phyloP scores from a whole-genome alignment of 2,329 filamentous ascomycete genomes.

The Nectriaceae sp. region DNA sequence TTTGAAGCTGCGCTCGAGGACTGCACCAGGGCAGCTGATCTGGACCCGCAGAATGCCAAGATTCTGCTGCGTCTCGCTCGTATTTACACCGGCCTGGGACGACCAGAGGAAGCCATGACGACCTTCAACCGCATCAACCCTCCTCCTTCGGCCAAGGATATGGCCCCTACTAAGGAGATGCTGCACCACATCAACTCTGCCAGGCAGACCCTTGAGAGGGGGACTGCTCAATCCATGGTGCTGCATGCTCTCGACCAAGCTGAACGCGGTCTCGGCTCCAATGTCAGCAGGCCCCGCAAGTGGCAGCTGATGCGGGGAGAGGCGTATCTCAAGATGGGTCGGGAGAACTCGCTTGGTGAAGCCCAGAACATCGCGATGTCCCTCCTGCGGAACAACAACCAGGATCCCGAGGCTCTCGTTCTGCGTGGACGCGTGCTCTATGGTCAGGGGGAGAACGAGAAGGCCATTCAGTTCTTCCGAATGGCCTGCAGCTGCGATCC shows the following conservation, averaged over 20 bases:
- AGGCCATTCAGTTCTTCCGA: conserved; percentile 89
- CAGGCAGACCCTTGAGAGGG: conserved; percentile 72
- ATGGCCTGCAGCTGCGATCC: conserved; percentile 89
- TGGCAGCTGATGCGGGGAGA: conserved; percentile 94
- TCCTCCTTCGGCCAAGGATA: conserved; percentile 81
- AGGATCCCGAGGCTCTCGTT: conserved; percentile 92
- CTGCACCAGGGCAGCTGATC: conserved; percentile 76
- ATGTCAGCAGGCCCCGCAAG: conserved; percentile 82
- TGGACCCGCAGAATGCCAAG: conserved; percentile 86
- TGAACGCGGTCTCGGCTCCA: conserved; percentile 73
- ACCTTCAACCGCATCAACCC: conserved; percentile 82
- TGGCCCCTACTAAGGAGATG: conserved; percentile 82
- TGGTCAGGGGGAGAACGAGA: conserved; percentile 89
- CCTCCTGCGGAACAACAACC: conserved; percentile 80
- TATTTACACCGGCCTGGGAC: conserved; percentile 84
- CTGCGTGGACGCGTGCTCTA: conserved; percentile 87
- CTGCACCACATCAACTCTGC: conserved; percentile 78
- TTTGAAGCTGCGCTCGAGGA: conserved; percentile 84
- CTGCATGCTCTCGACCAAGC: conserved; percentile 90
- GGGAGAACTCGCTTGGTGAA: conserved; percentile 84
- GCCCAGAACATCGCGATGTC: conserved; percentile 91
- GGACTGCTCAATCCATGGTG: conserved; percentile 86
- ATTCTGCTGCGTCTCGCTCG: conserved; percentile 85
- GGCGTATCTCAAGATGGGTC: conserved; percentile 90
- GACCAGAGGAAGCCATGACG: conserved; percentile 82